A percentile compares a stretch with the other conserved stretches of the same genome.
Conservation (phyloP, 305 asterid species). For the Euphrasia arctica region DNA sequence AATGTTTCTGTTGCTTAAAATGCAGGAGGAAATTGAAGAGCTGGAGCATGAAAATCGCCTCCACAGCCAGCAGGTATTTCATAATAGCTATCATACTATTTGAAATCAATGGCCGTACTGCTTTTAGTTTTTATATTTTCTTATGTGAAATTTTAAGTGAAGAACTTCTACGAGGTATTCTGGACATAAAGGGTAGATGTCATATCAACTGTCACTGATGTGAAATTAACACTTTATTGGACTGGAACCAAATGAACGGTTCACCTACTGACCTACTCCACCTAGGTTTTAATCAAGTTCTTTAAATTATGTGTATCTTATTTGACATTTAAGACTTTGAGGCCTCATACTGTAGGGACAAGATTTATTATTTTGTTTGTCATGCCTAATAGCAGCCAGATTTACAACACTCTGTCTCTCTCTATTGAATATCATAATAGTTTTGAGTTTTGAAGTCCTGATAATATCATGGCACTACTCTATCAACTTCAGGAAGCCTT, state of each 20-base stretch:
- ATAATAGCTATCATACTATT: slow-evolving; percentile 20
- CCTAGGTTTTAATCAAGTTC: neutral
- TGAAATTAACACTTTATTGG: neutral
- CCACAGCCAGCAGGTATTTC: slow-evolving; percentile 87
- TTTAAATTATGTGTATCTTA: neutral
- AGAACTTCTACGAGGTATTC: neutral
- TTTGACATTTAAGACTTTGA: neutral
- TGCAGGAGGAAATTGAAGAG: slow-evolving; percentile 97
- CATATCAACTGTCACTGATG: neutral
- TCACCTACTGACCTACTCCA: neutral
- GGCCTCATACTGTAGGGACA: neutral
- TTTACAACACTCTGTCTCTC: neutral
- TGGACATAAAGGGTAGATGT: neutral
- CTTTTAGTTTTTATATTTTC: slow-evolving; percentile 9
- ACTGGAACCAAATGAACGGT: slow-evolving; percentile 9
- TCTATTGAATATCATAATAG: neutral
- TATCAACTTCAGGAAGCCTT: slow-evolving; percentile 58
- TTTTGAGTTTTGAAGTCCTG: neutral
- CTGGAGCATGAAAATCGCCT: slow-evolving; percentile 97
- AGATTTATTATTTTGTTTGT: neutral
- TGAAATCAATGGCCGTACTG: slow-evolving; percentile 16
- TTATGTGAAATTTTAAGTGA: neutral
- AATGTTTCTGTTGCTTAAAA: slow-evolving; percentile 24
- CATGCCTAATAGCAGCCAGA: neutral
- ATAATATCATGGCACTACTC: slow-evolving; percentile 1